Conservation (phyloP, 192 early-diverging fungal species). For the Entomortierella parvispora region DNA sequence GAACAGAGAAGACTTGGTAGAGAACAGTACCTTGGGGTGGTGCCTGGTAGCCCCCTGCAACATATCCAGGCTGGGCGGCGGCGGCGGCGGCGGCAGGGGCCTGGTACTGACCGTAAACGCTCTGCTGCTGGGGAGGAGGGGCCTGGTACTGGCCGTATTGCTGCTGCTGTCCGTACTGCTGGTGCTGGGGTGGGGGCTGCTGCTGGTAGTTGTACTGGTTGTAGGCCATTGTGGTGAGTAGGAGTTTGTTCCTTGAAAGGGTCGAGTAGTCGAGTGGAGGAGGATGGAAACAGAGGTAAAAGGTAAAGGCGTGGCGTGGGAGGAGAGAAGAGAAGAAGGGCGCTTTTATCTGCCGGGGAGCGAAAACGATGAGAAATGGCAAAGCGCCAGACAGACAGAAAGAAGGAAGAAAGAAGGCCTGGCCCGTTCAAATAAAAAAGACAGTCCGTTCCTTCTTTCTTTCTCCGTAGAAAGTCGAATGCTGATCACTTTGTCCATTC, state of each 20-base stretch:
- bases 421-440: no score
- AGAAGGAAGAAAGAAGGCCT: no score
- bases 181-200: conserved; percentile 20
- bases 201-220: conserved; percentile 42
- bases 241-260: no score
- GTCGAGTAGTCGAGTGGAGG: no score
- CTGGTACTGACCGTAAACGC: conserved; percentile 8
- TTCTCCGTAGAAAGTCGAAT: no score
- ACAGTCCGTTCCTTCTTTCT: no score
- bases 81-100: conserved; percentile 1
- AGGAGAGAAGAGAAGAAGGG: background rate
- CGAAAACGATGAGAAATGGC: no score
- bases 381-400: no score
- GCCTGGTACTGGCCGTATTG: conserved; percentile 10
- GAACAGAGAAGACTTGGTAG: background rate
- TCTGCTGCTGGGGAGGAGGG: background rate
- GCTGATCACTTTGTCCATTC: no score
- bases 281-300: no score
- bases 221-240: conserved; percentile 26
- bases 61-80: conserved; percentile 9
- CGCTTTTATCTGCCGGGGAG: background rate
- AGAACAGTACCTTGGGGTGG: conserved; percentile 5
- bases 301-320: background rate
- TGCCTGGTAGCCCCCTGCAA: conserved; percentile 22
- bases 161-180: conserved; percentile 15